Conservation (phyloP, 257 asterid genomes). For the Hygrophila difformis region DNA sequence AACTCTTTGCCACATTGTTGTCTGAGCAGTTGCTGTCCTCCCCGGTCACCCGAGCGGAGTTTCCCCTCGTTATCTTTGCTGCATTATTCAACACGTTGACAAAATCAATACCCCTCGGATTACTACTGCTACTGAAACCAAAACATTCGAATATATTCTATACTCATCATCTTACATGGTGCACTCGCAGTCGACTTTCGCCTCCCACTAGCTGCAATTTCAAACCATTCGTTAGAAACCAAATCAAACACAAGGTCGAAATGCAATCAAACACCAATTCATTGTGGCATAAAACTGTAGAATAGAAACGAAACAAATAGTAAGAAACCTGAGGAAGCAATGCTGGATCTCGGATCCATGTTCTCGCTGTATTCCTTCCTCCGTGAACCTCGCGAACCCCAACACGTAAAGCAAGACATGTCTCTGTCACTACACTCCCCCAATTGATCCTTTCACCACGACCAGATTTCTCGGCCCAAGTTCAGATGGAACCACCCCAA, state of each 20-base stretch:
- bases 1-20: slow-evolving; percentile 35
- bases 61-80: slow-evolving; percentile 21
- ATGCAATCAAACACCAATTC: too few species aligned
- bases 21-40: slow-evolving; percentile 14
- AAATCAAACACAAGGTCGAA: not conserved
- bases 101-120: slow-evolving; percentile 12
- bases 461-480: too few species aligned
- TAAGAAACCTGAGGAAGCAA: slow-evolving; percentile 26
- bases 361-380: slow-evolving; percentile 38
- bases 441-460: slow-evolving; percentile 11
- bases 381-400: slow-evolving; percentile 28
- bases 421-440: not conserved
- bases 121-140: not conserved
- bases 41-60: slow-evolving; percentile 17
- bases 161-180: slow-evolving; percentile 13
- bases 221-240: not conserved
- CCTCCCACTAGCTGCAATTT: slow-evolving; percentile 15
- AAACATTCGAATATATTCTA: not conserved
- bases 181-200: slow-evolving; percentile 11
- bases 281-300: too few species aligned
- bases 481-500: too few species aligned
- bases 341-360: slow-evolving; percentile 22
- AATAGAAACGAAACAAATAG: not conserved
- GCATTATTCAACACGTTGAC: not conserved
- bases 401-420: slow-evolving; percentile 51